Conservation (phyloP, 345 rosid species). For the Laguncularia racemosa region DNA sequence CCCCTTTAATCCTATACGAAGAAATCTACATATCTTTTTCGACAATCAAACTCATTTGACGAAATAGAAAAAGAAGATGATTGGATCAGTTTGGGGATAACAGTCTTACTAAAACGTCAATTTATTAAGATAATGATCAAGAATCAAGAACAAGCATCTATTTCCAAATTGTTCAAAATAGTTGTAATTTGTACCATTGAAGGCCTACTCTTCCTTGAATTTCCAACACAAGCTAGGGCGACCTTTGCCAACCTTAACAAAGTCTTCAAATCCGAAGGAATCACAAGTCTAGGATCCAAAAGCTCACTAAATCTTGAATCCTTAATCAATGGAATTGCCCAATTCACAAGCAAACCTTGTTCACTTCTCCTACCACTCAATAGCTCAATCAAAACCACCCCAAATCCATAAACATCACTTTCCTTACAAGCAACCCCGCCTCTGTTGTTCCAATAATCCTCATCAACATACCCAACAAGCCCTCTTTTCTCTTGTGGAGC, state of each 20-base stretch:
- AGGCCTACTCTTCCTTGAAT: conserved; percentile 65
- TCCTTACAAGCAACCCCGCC: conserved; percentile 41
- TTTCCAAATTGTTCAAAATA: conserved; percentile 61
- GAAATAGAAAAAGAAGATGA: too few species aligned
- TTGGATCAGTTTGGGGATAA: too few species aligned
- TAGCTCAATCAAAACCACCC: conserved; percentile 73
- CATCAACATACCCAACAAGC: conserved; percentile 47
- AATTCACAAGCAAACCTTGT: conserved; percentile 53
- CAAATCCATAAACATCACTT: conserved; percentile 75
- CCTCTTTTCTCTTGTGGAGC: conserved; percentile 45
- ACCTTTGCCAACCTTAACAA: conserved; percentile 66
- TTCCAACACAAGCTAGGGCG: conserved; percentile 74
- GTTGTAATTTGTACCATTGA: conserved; percentile 46
- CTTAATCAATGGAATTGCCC: conserved; percentile 82
- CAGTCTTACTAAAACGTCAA: too few species aligned
- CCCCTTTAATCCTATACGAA: too few species aligned
- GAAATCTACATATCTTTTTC: too few species aligned
- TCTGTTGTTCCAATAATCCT: conserved; percentile 41
- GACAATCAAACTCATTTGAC: too few species aligned
- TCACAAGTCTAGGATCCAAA: conserved; percentile 48
- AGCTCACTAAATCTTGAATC: conserved; percentile 45
- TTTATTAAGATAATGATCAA: too few species aligned
- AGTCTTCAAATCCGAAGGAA: conserved; percentile 38
- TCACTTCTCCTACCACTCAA: conserved; percentile 68
- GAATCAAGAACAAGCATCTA: conserved; percentile 14